Conservation (phyloP, 345 rosid genomes). For the Arabidopsis thaliana region TAIR10.1 NC_003074.8:4834001-4834500, state of each 20-base stretch:
- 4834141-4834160: background rate
- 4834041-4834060: background rate
- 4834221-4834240: background rate
- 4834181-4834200: background rate
- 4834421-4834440: background rate
- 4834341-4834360: conserved; percentile 36
- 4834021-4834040: background rate
- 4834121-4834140: background rate
- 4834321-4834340: conserved; percentile 40
- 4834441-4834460: background rate
- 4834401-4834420: background rate
- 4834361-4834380: conserved; percentile 9
- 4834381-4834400: conserved; percentile 12
- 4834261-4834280: conserved; percentile 36
- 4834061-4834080: background rate
- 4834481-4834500: conserved; percentile 4
- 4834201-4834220: background rate
- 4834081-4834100: background rate
- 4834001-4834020: background rate
- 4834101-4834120: background rate
- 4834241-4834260: background rate
- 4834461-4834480: background rate
- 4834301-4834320: conserved; percentile 30
- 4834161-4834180: background rate
- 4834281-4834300: conserved; percentile 42